Evolutionary conservation across 495 filamentous ascomycete genomes (phyloP).

Genomic region (Penicillium mononematosum): DNA sequence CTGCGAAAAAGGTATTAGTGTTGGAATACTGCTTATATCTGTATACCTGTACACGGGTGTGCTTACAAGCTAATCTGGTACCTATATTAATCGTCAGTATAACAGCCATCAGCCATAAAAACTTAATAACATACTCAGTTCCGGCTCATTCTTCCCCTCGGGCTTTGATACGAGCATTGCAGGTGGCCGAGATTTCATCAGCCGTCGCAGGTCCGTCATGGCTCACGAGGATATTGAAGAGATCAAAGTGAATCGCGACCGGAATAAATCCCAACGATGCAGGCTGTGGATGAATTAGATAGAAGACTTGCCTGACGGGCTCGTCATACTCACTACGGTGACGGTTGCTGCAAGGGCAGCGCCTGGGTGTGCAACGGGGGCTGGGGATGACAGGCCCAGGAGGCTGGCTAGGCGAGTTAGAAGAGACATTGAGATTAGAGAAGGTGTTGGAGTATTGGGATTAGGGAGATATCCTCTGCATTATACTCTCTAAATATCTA

Average conservation of each 20-base stretch:
- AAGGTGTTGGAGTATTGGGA: neutral
- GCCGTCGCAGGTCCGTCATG: slow-evolving; percentile 24
- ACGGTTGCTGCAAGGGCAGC: slow-evolving; percentile 31
- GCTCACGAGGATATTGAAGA: slow-evolving; percentile 30
- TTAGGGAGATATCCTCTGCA: neutral
- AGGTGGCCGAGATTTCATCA: slow-evolving; percentile 26
- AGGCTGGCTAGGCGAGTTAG: slow-evolving; percentile 19
- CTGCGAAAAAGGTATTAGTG: slow-evolving; percentile 20
- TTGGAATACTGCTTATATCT: neutral
- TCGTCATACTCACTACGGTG: slow-evolving; percentile 25
- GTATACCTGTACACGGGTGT: neutral
- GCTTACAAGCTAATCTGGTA: slow-evolving; percentile 27
- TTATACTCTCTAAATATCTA: neutral
- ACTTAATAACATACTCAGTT: slow-evolving; percentile 22
- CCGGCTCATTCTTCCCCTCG: slow-evolving; percentile 14
- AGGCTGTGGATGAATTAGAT: slow-evolving; percentile 18
- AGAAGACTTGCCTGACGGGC: neutral
- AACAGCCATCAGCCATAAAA: slow-evolving; percentile 1
- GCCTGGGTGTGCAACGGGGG: slow-evolving; percentile 20
- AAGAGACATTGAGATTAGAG: slow-evolving; percentile 20
- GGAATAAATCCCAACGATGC: slow-evolving; percentile 39
- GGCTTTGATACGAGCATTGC: slow-evolving; percentile 16
- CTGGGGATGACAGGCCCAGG: slow-evolving; percentile 17
- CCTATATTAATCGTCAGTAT: slow-evolving; percentile 14
- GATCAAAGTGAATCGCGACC: slow-evolving; percentile 36